Conservation (phyloP, 805 yeast species). For the Vanderwaltozyma polyspora region DNA sequence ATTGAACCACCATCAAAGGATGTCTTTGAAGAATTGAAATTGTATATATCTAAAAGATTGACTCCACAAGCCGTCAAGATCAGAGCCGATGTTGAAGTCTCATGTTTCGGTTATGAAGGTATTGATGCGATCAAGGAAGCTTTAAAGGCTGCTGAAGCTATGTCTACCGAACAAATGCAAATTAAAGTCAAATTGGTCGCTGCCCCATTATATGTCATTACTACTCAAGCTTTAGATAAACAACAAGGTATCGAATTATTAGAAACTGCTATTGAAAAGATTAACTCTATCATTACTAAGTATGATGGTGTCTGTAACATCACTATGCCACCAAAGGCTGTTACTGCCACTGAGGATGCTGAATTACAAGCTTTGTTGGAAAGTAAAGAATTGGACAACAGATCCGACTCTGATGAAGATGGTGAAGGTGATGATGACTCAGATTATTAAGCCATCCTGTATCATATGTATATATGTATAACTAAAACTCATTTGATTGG, state of each 20-base stretch:
- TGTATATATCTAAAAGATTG: constrained; percentile 82
- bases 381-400: constrained; percentile 80
- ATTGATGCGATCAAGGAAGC: constrained; percentile 93
- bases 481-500: no score
- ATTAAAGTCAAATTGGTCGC: constrained; percentile 93
- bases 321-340: constrained; percentile 98
- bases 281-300: constrained; percentile 55
- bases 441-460: constrained; percentile 1
- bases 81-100: constrained; percentile 97
- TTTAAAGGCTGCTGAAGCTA: constrained; percentile 71
- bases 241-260: constrained; percentile 73
- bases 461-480: neutral
- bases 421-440: constrained; percentile 39
- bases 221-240: constrained; percentile 88
- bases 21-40: constrained; percentile 71
- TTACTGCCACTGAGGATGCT: constrained; percentile 96
- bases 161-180: constrained; percentile 74
- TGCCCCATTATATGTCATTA: constrained; percentile 90
- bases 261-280: constrained; percentile 67
- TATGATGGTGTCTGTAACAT: constrained; percentile 82
- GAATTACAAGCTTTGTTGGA: constrained; percentile 93
- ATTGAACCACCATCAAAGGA: constrained; percentile 61
- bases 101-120: constrained; percentile 95
- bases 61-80: constrained; percentile 97
- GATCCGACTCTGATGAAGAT: constrained; percentile 74